Evolutionary conservation across 2,329 filamentous ascomycete genomes (phyloP), one percentile per base, ranked within the genome.

Genomic region (Cercospora berteroae): DNA sequence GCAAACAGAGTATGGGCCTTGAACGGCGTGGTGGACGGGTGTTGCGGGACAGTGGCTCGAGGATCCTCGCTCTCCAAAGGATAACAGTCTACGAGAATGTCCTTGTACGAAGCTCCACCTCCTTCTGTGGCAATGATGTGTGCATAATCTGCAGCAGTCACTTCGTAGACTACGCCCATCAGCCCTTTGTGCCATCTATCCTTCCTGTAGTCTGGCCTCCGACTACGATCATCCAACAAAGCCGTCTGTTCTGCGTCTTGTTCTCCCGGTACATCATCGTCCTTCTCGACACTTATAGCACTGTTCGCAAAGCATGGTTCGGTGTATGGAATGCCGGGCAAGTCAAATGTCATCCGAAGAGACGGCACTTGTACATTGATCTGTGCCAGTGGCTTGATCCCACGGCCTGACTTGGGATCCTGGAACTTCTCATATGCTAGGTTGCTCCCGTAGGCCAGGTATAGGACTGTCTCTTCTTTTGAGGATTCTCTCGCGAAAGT

Each of bases 291-390:
- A 58, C 90, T 87, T 62, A 84, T 84, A 16, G 85, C 86, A 2
- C 90, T 90, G 75, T 96, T 97, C 66, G 93, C 93, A 78, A 98
- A 97, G 79, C 94, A 97, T 0, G 95, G 94, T 79, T 98, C 95
- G 12, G 81, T 76, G 80, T 98, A 98, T 0, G 95, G 92, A 0
- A 97, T 76, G 0, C 93, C 94, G 0, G 93, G 88, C 0, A 98
- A 86, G 76, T 95, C 90, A 78, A 99, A 97, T 6, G 89, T 91
- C 62, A 99, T 83, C 60, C 87, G 84, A 58, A 98, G 83, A 5
- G 87, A 85, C 0, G 95, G 95, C 2, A 93, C 92, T 5, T 90
- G 86, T 7, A 97, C 94, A 75, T 93, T 93, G 75, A 94, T 81
- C 70, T 91, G 87, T 44, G 92, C 93, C 13, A 98, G 75, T 0